A percentile compares a stretch with the other conserved stretches of the same genome.
Conservation (phyloP, 2,329 filamentous ascomycete species). For the Pseudogymnoascus sp. region DNA sequence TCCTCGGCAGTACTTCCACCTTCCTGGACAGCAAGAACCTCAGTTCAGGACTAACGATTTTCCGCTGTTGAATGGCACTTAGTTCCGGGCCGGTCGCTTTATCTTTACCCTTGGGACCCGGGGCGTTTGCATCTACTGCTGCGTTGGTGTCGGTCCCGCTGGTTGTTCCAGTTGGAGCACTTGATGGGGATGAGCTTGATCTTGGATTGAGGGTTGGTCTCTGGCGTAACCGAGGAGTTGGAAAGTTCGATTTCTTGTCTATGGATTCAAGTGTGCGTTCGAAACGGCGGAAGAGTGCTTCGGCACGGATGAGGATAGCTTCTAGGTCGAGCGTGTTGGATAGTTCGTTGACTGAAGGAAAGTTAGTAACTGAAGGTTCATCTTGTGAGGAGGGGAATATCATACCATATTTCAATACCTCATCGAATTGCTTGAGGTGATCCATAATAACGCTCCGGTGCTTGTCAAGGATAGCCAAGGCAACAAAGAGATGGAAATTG, state of each 20-base stretch:
- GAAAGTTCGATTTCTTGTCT: conserved; percentile 86
- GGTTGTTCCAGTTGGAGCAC: conserved; percentile 14
- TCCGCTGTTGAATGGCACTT: conserved; percentile 20
- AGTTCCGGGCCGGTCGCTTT: background rate
- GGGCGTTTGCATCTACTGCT: conserved; percentile 22
- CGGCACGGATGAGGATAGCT: conserved; percentile 77
- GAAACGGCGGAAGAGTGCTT: conserved; percentile 81
- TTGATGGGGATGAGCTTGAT: conserved; percentile 8
- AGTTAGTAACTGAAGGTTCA: conserved; percentile 13
- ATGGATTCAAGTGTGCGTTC: conserved; percentile 82
- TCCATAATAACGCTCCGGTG: conserved; percentile 95
- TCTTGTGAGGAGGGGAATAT: conserved; percentile 15
- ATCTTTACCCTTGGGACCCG: conserved; percentile 27
- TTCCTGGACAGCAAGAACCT: conserved; percentile 54
- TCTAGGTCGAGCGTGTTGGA: conserved; percentile 88
- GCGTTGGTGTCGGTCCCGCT: conserved; percentile 31
- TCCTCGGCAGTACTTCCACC: conserved; percentile 33
- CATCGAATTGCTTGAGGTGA: conserved; percentile 89
- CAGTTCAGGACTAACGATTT: conserved; percentile 56
- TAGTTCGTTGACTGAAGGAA: conserved; percentile 73
- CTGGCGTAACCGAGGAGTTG: conserved; percentile 41
- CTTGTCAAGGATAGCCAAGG: conserved; percentile 88
- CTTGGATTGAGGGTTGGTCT: conserved; percentile 12
- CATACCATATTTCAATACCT: conserved; percentile 91
- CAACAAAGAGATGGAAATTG: conserved; percentile 91